Conservation (phyloP, 805 yeast genomes). For the Monosporozyma aerobia region DNA sequence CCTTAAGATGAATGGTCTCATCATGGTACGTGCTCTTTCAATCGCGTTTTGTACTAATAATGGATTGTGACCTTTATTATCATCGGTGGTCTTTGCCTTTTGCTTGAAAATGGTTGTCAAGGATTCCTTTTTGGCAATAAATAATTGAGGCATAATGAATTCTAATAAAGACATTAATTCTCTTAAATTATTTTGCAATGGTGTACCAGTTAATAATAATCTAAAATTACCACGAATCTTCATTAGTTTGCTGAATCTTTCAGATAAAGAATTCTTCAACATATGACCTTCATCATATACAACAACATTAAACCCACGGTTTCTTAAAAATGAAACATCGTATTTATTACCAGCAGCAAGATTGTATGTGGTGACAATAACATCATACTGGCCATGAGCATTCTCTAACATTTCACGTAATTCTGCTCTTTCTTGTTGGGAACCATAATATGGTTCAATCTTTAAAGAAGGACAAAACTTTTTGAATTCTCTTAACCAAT, state of each 20-base stretch:
- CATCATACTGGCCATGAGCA: constrained; percentile 57
- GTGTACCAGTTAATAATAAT: constrained; percentile 88
- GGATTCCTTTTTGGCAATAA: constrained; percentile 74
- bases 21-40: constrained; percentile 89
- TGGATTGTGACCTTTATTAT: constrained; percentile 55
- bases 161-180: constrained; percentile 86
- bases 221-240: constrained; percentile 75
- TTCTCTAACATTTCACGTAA: constrained; percentile 59
- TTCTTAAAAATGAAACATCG: constrained; percentile 71
- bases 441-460: constrained; percentile 92
- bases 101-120: constrained; percentile 78
- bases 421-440: constrained; percentile 75
- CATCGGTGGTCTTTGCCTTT: constrained; percentile 60
- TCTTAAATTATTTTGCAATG: constrained; percentile 83
- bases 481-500: constrained; percentile 91
- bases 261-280: constrained; percentile 82
- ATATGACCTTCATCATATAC: constrained; percentile 98
- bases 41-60: constrained; percentile 86
- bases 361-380: constrained; percentile 87
- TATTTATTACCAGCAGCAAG: constrained; percentile 79
- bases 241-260: constrained; percentile 82
- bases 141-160: constrained; percentile 78
- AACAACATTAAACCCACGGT: constrained; percentile 71
- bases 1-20: constrained; percentile 94
- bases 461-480: constrained; percentile 75